These are phyloP conservation scores for Camellia japonica DNA, from an alignment of 148 eudicot genomes.

Conservation along the genomic window DNA sequence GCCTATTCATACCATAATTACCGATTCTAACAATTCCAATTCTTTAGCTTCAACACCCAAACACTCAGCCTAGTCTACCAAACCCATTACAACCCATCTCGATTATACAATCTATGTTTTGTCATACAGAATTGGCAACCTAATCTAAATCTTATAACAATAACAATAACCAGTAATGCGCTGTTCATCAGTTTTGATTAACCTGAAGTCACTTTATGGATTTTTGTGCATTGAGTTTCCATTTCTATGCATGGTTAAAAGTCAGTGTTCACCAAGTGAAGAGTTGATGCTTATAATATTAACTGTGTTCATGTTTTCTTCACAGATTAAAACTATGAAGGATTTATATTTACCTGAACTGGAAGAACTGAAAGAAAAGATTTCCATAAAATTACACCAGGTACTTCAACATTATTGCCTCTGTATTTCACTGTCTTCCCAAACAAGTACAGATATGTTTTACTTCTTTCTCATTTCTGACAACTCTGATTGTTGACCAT, in stretches of 20 bases:
- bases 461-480: background rate
- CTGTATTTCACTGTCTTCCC: background rate
- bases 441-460: background rate
- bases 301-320: background rate
- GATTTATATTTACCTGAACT: conserved; percentile 4
- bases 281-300: background rate
- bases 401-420: conserved; percentile 11
- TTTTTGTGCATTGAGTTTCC: background rate
- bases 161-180: too few species aligned
- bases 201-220: background rate
- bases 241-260: background rate
- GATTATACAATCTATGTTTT: too few species aligned
- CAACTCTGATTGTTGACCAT: background rate
- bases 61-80: too few species aligned
- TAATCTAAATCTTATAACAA: too few species aligned
- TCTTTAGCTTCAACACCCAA: too few species aligned
- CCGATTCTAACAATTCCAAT: too few species aligned
- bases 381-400: background rate
- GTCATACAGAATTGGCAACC: too few species aligned
- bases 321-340: conserved; percentile 15
- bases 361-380: background rate
- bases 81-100: too few species aligned
- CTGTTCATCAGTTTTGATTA: too few species aligned
- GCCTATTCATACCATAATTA: too few species aligned
- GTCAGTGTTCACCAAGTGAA: background rate